These are phyloP conservation scores for Physaria fendleri DNA, from an alignment of 345 rosid species.

Conservation along the genomic window DNA sequence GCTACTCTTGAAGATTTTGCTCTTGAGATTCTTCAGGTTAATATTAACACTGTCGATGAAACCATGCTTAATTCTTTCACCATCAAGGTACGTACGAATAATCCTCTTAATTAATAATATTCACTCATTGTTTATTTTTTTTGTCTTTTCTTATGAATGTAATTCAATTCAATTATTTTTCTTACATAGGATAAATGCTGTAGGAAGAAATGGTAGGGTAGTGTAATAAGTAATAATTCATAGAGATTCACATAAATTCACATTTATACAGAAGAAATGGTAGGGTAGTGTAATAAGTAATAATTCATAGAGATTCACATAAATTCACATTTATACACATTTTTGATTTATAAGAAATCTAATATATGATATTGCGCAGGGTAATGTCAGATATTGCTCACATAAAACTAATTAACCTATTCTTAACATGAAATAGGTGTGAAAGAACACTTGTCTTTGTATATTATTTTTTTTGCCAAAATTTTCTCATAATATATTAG, in stretches of 20 bases:
- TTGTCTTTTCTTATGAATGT: background rate
- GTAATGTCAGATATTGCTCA: constrained; percentile 21
- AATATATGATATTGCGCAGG: constrained; percentile 5
- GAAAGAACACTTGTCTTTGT: background rate
- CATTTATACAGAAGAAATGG: constrained; percentile 14
- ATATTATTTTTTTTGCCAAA: background rate
- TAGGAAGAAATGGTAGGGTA: constrained; percentile 19
- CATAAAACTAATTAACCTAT: constrained; percentile 19
- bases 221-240: constrained; percentile 19
- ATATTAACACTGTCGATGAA: constrained; percentile 60
- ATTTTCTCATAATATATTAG: background rate
- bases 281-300: constrained; percentile 23
- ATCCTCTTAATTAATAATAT: background rate
- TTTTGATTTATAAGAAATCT: background rate
- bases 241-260: constrained; percentile 12
- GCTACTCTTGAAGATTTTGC: constrained; percentile 72
- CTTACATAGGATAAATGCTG: constrained; percentile 9
- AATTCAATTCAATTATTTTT: background rate
- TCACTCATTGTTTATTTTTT: background rate
- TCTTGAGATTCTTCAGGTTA: constrained; percentile 70
- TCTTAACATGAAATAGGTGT: background rate
- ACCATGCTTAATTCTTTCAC: constrained; percentile 84
- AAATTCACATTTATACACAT: background rate
- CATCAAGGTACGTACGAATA: constrained; percentile 65
- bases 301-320: constrained; percentile 14